phyloP scores from a whole-genome alignment of 768 basidiomycete species.

The Termitomyces sp. region DNA sequence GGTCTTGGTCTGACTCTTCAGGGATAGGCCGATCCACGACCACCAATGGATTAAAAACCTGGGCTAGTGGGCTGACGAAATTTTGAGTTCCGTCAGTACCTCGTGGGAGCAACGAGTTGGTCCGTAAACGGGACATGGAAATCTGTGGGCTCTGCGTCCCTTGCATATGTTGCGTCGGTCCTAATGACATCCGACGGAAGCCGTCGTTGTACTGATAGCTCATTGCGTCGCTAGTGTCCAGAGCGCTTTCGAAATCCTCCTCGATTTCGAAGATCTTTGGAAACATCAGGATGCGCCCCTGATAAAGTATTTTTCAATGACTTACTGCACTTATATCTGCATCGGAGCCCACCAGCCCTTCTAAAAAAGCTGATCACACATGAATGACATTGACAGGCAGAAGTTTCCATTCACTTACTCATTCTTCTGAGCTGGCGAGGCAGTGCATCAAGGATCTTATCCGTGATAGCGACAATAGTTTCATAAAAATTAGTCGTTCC shows the following conservation, averaged over 20 bases:
- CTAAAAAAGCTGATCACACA: slow-evolving; percentile 57
- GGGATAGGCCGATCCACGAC: slow-evolving; percentile 41
- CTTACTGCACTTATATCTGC: slow-evolving; percentile 72
- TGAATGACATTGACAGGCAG: not conserved
- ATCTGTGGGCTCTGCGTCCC: slow-evolving; percentile 6
- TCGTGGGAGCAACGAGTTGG: slow-evolving; percentile 37
- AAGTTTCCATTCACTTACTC: slow-evolving; percentile 40
- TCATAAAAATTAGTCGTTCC: slow-evolving; percentile 68
- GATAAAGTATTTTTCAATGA: not conserved
- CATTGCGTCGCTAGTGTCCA: slow-evolving; percentile 41
- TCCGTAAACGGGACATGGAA: slow-evolving; percentile 28
- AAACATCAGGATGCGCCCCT: not conserved
- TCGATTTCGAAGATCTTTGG: slow-evolving; percentile 74
- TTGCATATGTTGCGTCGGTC: not conserved
- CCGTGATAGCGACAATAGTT: slow-evolving; percentile 59
- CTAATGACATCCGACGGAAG: slow-evolving; percentile 13
- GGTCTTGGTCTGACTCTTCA: slow-evolving; percentile 22
- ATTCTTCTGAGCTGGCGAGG: slow-evolving; percentile 72
- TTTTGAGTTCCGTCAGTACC: slow-evolving; percentile 30
- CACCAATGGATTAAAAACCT: slow-evolving; percentile 64
- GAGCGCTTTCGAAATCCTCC: slow-evolving; percentile 56
- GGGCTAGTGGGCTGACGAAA: slow-evolving; percentile 61
- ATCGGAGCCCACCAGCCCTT: slow-evolving; percentile 67
- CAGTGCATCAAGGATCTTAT: slow-evolving; percentile 66
- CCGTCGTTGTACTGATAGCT: slow-evolving; percentile 11